Percentiles rank a stretch among this genome's conserved stretches.
Evolutionary conservation across 352 stramenopile species (phyloP).

Genomic region (Globisporangium echinulatum): DNA sequence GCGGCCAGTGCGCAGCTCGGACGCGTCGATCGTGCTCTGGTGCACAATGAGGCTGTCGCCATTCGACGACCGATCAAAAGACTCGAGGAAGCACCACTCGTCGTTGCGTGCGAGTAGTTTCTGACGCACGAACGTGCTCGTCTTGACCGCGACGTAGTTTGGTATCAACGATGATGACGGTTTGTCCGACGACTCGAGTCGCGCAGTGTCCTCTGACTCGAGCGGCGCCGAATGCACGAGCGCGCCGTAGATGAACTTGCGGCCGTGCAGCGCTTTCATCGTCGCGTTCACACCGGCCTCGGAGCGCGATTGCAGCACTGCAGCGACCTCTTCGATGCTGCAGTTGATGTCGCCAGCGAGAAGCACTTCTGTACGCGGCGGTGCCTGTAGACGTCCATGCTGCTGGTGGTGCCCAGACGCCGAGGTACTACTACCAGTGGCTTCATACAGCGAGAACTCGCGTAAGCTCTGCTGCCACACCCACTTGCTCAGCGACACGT

Average conservation of each 20-base stretch:
- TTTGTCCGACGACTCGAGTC: not conserved
- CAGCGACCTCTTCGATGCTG: constrained; percentile 9
- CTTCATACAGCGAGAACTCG: constrained; percentile 7
- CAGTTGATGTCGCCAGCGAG: constrained; percentile 6
- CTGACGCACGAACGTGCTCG: constrained; percentile 31
- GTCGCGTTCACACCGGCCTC: constrained; percentile 5
- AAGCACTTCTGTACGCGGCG: constrained; percentile 2
- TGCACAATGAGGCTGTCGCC: constrained; percentile 23
- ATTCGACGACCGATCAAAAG: constrained; percentile 16
- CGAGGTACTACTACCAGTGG: not conserved
- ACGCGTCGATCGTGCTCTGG: constrained; percentile 20
- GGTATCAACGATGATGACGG: no score
- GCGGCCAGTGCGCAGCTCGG: constrained; percentile 27
- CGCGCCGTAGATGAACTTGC: constrained; percentile 36
- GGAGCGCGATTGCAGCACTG: not conserved
- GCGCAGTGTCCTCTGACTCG: not conserved
- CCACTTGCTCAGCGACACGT: constrained; percentile 8
- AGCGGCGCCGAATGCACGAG: constrained; percentile 24
- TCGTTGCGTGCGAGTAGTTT: constrained; percentile 29
- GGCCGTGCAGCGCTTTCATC: constrained; percentile 9
- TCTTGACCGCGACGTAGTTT: constrained; percentile 36
- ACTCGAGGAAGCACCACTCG: constrained; percentile 46
- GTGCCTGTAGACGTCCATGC: not conserved
- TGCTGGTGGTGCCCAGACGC: not conserved
- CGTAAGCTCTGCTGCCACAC: constrained; percentile 1